Conservation (phyloP, 768 basidiomycete genomes). For the Termitomyces sp. region DNA sequence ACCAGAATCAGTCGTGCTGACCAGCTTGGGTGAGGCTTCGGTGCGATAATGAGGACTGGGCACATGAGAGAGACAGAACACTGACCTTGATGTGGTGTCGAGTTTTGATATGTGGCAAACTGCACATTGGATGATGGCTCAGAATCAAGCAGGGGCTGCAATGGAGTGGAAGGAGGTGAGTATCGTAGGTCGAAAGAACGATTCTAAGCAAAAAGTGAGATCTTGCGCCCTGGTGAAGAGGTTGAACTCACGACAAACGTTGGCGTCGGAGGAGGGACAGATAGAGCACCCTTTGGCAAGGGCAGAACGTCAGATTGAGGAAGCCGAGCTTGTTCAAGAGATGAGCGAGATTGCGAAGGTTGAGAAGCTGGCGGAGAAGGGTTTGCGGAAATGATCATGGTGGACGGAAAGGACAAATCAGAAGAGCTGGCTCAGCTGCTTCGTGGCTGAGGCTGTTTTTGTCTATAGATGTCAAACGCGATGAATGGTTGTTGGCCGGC, state of each 20-base stretch:
- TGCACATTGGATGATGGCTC: conserved; percentile 12
- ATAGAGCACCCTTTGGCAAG: conserved; percentile 16
- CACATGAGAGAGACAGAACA: not conserved
- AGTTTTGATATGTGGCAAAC: conserved; percentile 17
- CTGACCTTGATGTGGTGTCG: not conserved
- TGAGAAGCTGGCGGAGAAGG: not conserved
- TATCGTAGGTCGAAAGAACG: not conserved
- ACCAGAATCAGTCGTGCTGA: not conserved
- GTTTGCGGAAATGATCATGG: not conserved
- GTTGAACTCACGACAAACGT: not conserved
- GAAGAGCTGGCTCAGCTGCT: not conserved
- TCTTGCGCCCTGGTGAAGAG: not conserved
- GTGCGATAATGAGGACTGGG: not conserved
- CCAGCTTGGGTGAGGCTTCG: not conserved
- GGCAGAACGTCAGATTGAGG: not conserved
- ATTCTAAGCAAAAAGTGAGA: conserved; percentile 3
- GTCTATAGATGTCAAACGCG: not conserved
- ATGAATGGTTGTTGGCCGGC: not conserved
- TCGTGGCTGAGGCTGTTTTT: not conserved
- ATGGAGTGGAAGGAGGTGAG: conserved; percentile 14
- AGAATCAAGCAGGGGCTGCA: conserved; percentile 9
- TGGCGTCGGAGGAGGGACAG: conserved; percentile 3
- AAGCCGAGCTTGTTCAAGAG: not conserved
- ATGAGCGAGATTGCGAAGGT: not conserved
- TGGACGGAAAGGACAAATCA: not conserved